Evolutionary conservation across 129 eudicot genomes (phyloP).

Genomic region (Tanacetum coccineum): DNA sequence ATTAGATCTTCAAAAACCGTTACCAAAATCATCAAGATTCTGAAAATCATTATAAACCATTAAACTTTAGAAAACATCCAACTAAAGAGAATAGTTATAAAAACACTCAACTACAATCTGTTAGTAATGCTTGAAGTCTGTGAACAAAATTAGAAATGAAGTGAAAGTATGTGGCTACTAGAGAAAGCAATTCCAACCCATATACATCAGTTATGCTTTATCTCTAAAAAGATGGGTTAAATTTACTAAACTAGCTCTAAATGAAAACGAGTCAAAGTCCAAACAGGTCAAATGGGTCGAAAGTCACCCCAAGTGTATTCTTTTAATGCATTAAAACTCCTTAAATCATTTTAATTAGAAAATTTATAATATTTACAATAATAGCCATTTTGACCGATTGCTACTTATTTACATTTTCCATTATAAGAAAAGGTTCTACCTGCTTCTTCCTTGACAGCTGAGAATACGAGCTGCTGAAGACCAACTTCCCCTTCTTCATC

Average conservation of each 20-base stretch:
- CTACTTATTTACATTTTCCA: not conserved
- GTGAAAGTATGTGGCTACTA: too few species aligned
- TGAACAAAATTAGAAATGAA: too few species aligned
- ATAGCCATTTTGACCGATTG: not conserved
- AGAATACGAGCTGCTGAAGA: constrained; percentile 41
- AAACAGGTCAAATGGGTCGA: not conserved
- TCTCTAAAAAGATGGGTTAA: too few species aligned
- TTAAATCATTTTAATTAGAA: not conserved
- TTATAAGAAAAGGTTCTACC: constrained; percentile 28
- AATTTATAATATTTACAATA: not conserved
- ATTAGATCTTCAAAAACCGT: constrained; percentile 3
- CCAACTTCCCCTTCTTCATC: constrained; percentile 30
- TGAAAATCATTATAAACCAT: not conserved
- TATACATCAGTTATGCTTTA: too few species aligned
- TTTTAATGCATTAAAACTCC: not conserved
- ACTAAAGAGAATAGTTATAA: not conserved
- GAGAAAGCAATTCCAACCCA: too few species aligned
- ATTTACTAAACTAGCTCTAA: not conserved
- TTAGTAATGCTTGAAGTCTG: too few species aligned
- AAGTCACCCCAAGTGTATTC: not conserved
- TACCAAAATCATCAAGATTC: not conserved
- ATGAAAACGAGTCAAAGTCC: not conserved
- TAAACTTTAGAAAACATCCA: not conserved
- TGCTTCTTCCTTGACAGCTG: constrained; percentile 47
- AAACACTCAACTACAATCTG: not conserved